phyloP scores from a whole-genome alignment of 495 filamentous ascomycete species.

The Pyrenopolyporus hunteri region DNA sequence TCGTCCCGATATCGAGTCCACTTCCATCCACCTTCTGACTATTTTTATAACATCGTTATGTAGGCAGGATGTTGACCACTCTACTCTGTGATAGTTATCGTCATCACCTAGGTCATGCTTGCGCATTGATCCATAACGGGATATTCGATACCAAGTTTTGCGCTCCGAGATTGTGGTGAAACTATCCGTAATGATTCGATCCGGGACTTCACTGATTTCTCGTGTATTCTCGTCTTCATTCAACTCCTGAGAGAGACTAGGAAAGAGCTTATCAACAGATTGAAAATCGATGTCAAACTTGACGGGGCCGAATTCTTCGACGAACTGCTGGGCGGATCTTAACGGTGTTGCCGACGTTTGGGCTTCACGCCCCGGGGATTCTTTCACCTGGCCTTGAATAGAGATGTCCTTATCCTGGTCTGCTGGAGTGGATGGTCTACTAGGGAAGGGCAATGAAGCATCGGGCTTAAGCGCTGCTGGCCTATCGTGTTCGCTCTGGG shows the following conservation, averaged over 20 bases:
- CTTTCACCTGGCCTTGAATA: not conserved
- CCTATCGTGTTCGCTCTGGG: conserved; percentile 40
- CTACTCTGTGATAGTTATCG: conserved; percentile 61
- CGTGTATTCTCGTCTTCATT: not conserved
- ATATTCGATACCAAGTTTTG: conserved; percentile 68
- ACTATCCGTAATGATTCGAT: conserved; percentile 52
- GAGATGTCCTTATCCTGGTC: conserved; percentile 7
- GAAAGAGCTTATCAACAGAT: conserved; percentile 55
- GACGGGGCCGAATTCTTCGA: conserved; percentile 43
- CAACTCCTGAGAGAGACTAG: conserved; percentile 6
- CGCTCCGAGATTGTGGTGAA: conserved; percentile 60
- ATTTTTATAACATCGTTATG: conserved; percentile 60
- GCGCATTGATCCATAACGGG: conserved; percentile 60
- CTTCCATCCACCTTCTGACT: conserved; percentile 64
- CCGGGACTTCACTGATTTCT: conserved; percentile 35
- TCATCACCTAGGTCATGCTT: conserved; percentile 62
- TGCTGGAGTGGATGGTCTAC: conserved; percentile 21
- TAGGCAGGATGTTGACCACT: conserved; percentile 59
- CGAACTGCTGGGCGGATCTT: conserved; percentile 18
- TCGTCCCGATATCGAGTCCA: conserved; percentile 60
- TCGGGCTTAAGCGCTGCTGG: conserved; percentile 18
- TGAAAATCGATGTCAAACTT: conserved; percentile 48
- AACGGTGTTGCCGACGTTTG: not conserved
- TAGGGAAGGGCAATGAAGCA: not conserved
- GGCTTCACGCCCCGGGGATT: not conserved